These are phyloP conservation scores for Tolypocladium endophyticum DNA, from an alignment of 2,329 filamentous ascomycete genomes.

Conservation along the genomic window DNA sequence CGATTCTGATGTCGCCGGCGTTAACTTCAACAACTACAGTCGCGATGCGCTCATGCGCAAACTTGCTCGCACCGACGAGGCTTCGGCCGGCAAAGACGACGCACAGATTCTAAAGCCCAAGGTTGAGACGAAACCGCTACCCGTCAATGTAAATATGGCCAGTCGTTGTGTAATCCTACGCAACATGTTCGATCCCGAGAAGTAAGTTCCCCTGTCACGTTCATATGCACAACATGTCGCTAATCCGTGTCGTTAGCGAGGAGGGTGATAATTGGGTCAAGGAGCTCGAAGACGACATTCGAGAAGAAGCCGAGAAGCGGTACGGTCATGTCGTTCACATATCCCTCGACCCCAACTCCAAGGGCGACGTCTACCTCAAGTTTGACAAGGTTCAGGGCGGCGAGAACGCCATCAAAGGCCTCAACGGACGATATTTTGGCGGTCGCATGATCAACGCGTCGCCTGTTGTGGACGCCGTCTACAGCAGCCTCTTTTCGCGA, in stretches of 20 bases:
- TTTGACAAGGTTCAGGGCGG: slow-evolving; percentile 93
- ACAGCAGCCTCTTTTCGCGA: slow-evolving; percentile 90
- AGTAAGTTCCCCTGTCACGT: slow-evolving; percentile 50
- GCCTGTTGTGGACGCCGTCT: slow-evolving; percentile 96
- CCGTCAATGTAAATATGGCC: slow-evolving; percentile 81
- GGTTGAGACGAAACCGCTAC: slow-evolving; percentile 66
- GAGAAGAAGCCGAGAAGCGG: slow-evolving; percentile 83
- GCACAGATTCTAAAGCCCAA: slow-evolving; percentile 67
- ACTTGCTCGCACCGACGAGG: slow-evolving; percentile 88
- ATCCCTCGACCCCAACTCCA: slow-evolving; percentile 82
- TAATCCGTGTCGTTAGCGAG: slow-evolving; percentile 50
- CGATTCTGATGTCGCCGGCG: slow-evolving; percentile 93
- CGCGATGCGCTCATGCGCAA: slow-evolving; percentile 98
- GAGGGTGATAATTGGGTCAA: slow-evolving; percentile 82
- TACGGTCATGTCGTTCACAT: slow-evolving; percentile 98
- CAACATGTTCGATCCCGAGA: slow-evolving; percentile 87
- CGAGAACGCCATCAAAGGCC: slow-evolving; percentile 93
- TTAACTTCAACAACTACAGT: slow-evolving; percentile 99
- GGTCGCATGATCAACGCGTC: slow-evolving; percentile 86
- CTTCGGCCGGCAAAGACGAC: slow-evolving; percentile 54
- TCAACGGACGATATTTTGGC: slow-evolving; percentile 95
- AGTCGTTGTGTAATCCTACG: slow-evolving; percentile 89
- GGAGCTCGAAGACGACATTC: slow-evolving; percentile 88
- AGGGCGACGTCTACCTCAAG: slow-evolving; percentile 96
- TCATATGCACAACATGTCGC: slow-evolving; percentile 6